Conservation (phyloP, 805 yeast species). For the Torulaspora franciscae region DNA sequence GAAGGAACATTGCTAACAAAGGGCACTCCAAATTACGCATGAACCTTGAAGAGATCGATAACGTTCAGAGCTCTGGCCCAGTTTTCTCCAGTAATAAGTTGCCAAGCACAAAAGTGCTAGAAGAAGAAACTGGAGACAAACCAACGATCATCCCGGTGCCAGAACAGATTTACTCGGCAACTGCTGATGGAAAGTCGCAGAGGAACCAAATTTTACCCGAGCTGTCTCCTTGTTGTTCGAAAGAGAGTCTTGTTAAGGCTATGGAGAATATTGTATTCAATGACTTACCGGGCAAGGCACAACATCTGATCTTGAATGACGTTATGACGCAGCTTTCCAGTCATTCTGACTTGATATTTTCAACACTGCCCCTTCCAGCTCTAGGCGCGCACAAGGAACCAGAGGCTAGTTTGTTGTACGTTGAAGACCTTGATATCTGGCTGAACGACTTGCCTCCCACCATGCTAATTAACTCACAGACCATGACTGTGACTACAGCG, state of each 20-base stretch:
- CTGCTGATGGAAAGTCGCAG: constrained; percentile 4
- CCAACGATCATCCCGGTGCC: constrained; percentile 59
- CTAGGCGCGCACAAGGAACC: constrained; percentile 73
- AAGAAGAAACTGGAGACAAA: constrained; percentile 62
- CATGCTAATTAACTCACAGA: constrained; percentile 79
- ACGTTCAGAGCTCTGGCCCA: constrained; percentile 40
- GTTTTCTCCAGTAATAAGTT: constrained; percentile 67
- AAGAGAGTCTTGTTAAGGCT: constrained; percentile 34
- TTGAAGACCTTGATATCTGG: constrained; percentile 74
- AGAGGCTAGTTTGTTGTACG: constrained; percentile 66
- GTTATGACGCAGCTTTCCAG: constrained; percentile 65
- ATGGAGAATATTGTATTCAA: constrained; percentile 54
- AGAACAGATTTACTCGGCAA: constrained; percentile 17
- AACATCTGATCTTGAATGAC: constrained; percentile 82
- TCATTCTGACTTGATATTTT: constrained; percentile 66
- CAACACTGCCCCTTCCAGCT: constrained; percentile 86
- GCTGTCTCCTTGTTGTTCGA: constrained; percentile 34
- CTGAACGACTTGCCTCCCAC: constrained; percentile 78
- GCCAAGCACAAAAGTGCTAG: constrained; percentile 62
- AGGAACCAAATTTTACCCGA: constrained; percentile 23
- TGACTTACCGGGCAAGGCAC: constrained; percentile 88
- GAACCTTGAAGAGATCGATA: constrained; percentile 7
- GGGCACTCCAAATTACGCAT: constrained; percentile 3
- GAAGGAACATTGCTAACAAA: constrained; percentile 8
- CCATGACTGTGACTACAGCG: constrained; percentile 95